Evolutionary conservation across 352 stramenopile species (phyloP), one percentile per base, ranked within the genome.

Genomic region (Nothophytophthora sp.): DNA sequence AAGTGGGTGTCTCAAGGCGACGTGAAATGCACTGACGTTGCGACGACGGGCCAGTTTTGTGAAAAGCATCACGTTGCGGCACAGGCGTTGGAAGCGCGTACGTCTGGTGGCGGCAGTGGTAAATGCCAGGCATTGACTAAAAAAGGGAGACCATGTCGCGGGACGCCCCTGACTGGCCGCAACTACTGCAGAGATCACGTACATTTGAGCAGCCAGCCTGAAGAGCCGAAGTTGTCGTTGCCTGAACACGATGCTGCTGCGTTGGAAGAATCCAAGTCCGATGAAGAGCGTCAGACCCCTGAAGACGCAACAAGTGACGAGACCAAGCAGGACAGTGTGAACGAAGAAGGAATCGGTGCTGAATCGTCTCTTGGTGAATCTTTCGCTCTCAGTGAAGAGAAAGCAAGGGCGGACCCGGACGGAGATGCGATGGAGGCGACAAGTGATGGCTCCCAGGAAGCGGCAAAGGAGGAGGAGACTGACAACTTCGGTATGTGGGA

Each of bases 101-200:
- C 24, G 12, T 37, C 16, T 18, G 9, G 38, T n/a, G 49, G 15
- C 10, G 34, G 20, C 32, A 20, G 19, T 5, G 42, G 34, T 4
- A 73, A 73, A n/a, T 77, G 63, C 10, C 30, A 54, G 35, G 63
- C 43, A n/a, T 50, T 23, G 28, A 88, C 60, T 4, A 67, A 35
- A 1, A 88, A 86, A 46, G 65, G 73, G 0, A 83, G 81, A 5
- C 39, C 50, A 8, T 90, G 80, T 39, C 67, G 67, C 40, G 50
- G 50, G 8, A 57, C 40, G 1, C 30, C 61, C 0, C 27, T 76
- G 5, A 41, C 45, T 7, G 75, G 70, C 15, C 41, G 11, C 0
- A 62, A 43, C 19, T 84, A 67, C 37, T 90, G 76, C 18, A 25
- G 18, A n/a, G 60, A 72, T 18, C 80, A 90, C 32, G 36, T 50